Percentiles rank a stretch among this genome's conserved stretches.
These are phyloP conservation scores for Rutstroemia sp. DNA, from an alignment of 2,329 filamentous ascomycete species.

Conservation along the genomic window DNA sequence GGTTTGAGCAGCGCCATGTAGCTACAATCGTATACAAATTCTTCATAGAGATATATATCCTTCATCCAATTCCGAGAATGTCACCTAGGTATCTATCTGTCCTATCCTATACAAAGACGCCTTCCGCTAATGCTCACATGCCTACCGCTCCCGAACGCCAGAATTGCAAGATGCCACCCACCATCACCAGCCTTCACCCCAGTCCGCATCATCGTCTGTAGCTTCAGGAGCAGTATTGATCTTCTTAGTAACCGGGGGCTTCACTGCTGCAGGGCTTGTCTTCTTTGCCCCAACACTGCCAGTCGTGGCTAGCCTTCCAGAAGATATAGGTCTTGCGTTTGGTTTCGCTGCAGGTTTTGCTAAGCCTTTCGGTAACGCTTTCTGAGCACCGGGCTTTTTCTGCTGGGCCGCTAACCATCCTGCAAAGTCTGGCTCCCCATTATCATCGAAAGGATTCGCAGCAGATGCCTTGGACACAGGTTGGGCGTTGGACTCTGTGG, in stretches of 20 bases:
- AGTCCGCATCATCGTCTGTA: constrained; percentile 48
- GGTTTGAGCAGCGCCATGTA: background rate
- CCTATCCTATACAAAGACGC: background rate
- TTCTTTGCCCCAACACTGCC: constrained; percentile 29
- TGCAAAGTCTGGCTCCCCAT: constrained; percentile 88
- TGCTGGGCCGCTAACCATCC: constrained; percentile 89
- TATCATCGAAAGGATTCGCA: constrained; percentile 63
- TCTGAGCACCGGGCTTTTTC: constrained; percentile 49
- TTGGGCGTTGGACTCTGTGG: constrained; percentile 16
- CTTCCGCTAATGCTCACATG: background rate
- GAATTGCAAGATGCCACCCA: constrained; percentile 37
- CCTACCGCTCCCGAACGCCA: background rate
- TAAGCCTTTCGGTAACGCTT: constrained; percentile 76
- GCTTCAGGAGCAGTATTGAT: constrained; percentile 61
- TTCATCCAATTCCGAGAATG: background rate
- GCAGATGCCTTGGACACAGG: constrained; percentile 22
- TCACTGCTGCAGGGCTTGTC: constrained; percentile 16
- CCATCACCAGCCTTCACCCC: constrained; percentile 56
- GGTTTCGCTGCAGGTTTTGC: constrained; percentile 44
- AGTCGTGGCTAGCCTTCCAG: constrained; percentile 32
- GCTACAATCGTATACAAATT: background rate
- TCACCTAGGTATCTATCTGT: background rate
- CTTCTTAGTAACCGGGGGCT: constrained; percentile 45
- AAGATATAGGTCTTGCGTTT: constrained; percentile 25
- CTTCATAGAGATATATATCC: background rate